These are phyloP conservation scores for Botrytis hyacinthi DNA, from an alignment of 2,329 filamentous ascomycete genomes.

Conservation along the genomic window DNA sequence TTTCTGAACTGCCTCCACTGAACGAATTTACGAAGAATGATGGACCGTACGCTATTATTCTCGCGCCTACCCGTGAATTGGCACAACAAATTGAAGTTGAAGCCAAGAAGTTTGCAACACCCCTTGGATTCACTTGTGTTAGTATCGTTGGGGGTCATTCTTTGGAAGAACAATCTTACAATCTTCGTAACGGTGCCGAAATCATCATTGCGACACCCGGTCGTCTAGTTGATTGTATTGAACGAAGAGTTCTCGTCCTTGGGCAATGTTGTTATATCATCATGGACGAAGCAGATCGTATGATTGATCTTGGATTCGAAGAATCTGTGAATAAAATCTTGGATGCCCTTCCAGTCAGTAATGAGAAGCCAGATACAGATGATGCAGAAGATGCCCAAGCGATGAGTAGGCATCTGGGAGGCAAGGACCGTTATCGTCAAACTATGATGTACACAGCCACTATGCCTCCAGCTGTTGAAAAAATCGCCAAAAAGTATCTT, in stretches of 20 bases:
- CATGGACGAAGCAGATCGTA: conserved; percentile 98
- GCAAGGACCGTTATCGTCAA: conserved; percentile 80
- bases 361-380: conserved; percentile 93
- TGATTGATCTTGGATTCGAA: conserved; percentile 98
- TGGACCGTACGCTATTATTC: conserved; percentile 93
- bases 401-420: conserved; percentile 79
- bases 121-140: conserved; percentile 89
- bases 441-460: conserved; percentile 99
- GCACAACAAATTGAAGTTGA: conserved; percentile 97
- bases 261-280: conserved; percentile 98
- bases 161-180: conserved; percentile 89
- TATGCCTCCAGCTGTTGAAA: conserved; percentile 89
- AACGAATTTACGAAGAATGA: conserved; percentile 87
- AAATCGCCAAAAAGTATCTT: conserved; percentile 95
- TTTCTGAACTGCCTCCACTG: conserved; percentile 81
- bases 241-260: conserved; percentile 84
- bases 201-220: conserved; percentile 98
- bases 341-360: conserved; percentile 84
- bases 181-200: conserved; percentile 86
- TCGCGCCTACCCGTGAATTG: conserved; percentile 94
- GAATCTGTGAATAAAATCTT: conserved; percentile 97
- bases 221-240: conserved; percentile 95
- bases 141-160: conserved; percentile 98
- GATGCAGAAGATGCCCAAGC: conserved; percentile 80
- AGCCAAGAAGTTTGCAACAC: conserved; percentile 85